These are phyloP conservation scores for Haematococcus lacustris DNA, from an alignment of 139 green algal genomes.

Conservation along the genomic window DNA sequence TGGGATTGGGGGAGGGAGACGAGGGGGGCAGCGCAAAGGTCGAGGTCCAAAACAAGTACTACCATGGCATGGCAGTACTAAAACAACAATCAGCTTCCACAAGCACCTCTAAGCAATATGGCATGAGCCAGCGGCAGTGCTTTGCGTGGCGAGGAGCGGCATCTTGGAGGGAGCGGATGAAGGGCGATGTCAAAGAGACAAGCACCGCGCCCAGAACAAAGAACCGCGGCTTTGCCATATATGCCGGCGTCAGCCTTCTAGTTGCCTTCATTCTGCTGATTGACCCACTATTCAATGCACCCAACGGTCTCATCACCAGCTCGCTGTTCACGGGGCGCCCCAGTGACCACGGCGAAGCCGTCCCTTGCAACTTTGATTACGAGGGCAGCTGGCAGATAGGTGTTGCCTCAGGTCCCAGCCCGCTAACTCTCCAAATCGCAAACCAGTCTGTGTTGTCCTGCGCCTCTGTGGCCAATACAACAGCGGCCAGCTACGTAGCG, in stretches of 20 bases:
- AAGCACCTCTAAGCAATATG: no score
- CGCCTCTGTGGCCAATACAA: background rate
- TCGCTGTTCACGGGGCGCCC: constrained; percentile 1
- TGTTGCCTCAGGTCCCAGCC: background rate
- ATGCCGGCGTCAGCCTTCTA: background rate
- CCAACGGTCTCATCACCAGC: constrained; percentile 2
- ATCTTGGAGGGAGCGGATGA: no score
- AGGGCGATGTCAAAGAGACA: no score
- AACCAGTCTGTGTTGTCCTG: background rate
- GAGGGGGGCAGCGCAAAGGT: no score
- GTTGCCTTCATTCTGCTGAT: background rate
- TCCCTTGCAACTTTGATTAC: constrained; percentile 1
- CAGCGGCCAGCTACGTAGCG: background rate
- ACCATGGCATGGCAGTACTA: no score
- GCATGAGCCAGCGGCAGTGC: no score
- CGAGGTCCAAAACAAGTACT: no score
- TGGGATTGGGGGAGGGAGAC: no score
- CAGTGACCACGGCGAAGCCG: background rate
- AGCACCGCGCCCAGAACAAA: no score
- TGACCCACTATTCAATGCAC: constrained; percentile 1
- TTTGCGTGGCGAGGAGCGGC: no score
- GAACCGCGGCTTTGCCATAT: background rate
- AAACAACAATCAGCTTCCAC: no score
- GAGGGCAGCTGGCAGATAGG: constrained; percentile 10
- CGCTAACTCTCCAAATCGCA: background rate